Conservation (phyloP, 495 filamentous ascomycete species). For the Ramalina peruviana region DNA sequence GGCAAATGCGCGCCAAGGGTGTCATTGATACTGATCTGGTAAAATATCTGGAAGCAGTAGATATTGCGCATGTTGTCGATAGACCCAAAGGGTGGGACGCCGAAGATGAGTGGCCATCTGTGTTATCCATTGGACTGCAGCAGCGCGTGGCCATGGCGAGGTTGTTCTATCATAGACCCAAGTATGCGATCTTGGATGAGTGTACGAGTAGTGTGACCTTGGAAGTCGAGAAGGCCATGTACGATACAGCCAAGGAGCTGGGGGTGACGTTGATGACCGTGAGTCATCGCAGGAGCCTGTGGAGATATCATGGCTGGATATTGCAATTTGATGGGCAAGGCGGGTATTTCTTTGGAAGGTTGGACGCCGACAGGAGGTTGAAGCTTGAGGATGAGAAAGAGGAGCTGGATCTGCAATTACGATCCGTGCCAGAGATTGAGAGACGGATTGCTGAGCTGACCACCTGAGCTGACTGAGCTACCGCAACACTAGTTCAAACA, state of each 20-base stretch:
- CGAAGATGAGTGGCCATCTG: conserved; percentile 91
- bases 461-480: conserved; percentile 16
- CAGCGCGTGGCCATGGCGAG: conserved; percentile 97
- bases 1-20: conserved; percentile 73
- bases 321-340: conserved; percentile 95
- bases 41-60: conserved; percentile 60
- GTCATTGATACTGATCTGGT: conserved; percentile 71
- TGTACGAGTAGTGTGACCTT: conserved; percentile 88
- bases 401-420: conserved; percentile 71
- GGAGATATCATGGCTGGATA: conserved; percentile 90
- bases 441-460: conserved; percentile 67
- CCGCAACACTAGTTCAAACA: too few species aligned
- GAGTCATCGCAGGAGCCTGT: conserved; percentile 75
- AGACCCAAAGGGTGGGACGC: conserved; percentile 80
- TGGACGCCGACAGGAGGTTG: conserved; percentile 80
- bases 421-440: conserved; percentile 77
- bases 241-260: conserved; percentile 81
- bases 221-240: conserved; percentile 91
- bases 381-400: conserved; percentile 93
- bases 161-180: conserved; percentile 86
- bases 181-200: conserved; percentile 86
- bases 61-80: conserved; percentile 72
- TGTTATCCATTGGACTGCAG: conserved; percentile 78
- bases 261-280: conserved; percentile 96
- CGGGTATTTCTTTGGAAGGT: conserved; percentile 71